phyloP scores from a whole-genome alignment of 352 stramenopile species.

The Globisporangium nagaii region DNA sequence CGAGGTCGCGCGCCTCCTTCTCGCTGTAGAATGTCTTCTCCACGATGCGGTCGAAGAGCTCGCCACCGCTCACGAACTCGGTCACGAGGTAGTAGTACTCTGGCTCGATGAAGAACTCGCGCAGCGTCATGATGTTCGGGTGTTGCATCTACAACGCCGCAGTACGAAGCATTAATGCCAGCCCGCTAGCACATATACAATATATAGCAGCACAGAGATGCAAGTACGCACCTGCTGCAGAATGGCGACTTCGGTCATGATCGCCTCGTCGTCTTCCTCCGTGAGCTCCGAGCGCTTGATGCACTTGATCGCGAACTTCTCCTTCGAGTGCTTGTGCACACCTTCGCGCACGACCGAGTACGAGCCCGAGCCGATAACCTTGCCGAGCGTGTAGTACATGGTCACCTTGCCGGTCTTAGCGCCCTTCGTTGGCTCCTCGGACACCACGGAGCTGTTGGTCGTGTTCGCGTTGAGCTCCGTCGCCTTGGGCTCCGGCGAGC shows the following conservation, averaged over 20 bases:
- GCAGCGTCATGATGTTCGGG: slow-evolving; percentile 86
- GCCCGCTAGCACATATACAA: too few species aligned
- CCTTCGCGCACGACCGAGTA: slow-evolving; percentile 87
- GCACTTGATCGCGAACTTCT: slow-evolving; percentile 89
- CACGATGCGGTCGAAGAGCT: slow-evolving; percentile 90
- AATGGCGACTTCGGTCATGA: slow-evolving; percentile 74
- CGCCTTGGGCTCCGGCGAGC: slow-evolving; percentile 3
- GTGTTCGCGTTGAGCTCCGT: slow-evolving; percentile 2
- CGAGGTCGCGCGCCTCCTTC: slow-evolving; percentile 76
- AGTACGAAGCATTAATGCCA: too few species aligned
- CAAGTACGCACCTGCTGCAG: slow-evolving; percentile 42
- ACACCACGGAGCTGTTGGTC: slow-evolving; percentile 9
- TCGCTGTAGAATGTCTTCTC: slow-evolving; percentile 86
- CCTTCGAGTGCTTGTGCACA: slow-evolving; percentile 71
- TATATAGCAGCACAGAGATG: background rate
- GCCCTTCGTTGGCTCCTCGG: slow-evolving; percentile 13
- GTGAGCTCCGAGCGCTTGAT: slow-evolving; percentile 82
- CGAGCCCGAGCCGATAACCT: slow-evolving; percentile 84
- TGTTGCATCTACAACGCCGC: slow-evolving; percentile 57
- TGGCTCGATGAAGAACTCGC: slow-evolving; percentile 88
- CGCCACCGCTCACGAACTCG: slow-evolving; percentile 80
- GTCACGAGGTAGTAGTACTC: slow-evolving; percentile 89
- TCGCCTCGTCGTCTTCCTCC: slow-evolving; percentile 72
- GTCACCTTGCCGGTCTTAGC: slow-evolving; percentile 50
- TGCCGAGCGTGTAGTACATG: slow-evolving; percentile 67